These are phyloP conservation scores for Lipomyces sp. DNA, from an alignment of 805 yeast genomes.

Conservation along the genomic window DNA sequence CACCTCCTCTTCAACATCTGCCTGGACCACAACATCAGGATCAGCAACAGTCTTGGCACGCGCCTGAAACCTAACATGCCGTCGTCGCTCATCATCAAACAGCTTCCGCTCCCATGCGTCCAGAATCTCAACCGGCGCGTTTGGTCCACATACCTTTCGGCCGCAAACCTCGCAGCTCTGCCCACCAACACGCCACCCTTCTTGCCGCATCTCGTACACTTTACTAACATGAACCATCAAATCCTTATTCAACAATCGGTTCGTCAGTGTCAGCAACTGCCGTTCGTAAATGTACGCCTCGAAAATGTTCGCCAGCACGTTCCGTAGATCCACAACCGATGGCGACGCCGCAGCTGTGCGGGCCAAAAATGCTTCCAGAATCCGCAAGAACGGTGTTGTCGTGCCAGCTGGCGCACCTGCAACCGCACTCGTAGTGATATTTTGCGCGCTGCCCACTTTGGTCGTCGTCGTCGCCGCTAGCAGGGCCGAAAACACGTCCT, in stretches of 20 bases:
- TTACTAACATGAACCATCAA: slow-evolving; percentile 35
- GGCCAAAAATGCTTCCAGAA: slow-evolving; percentile 33
- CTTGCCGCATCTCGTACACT: slow-evolving; percentile 32
- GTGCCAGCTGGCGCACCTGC: neutral
- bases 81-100: slow-evolving; percentile 13
- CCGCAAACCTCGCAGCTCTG: slow-evolving; percentile 39
- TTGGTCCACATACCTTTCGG: slow-evolving; percentile 35
- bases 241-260: slow-evolving; percentile 32
- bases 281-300: slow-evolving; percentile 39
- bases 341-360: slow-evolving; percentile 38
- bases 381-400: slow-evolving; percentile 21
- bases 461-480: slow-evolving; percentile 33
- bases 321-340: slow-evolving; percentile 34
- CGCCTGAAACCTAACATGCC: slow-evolving; percentile 10
- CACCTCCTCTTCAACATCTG: neutral
- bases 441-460: slow-evolving; percentile 6
- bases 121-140: slow-evolving; percentile 26
- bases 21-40: neutral
- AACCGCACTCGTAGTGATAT: slow-evolving; percentile 8
- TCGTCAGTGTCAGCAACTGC: slow-evolving; percentile 35
- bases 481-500: slow-evolving; percentile 38
- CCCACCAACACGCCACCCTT: slow-evolving; percentile 33
- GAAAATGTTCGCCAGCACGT: slow-evolving; percentile 36
- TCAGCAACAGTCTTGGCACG: neutral
- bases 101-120: slow-evolving; percentile 35